These are phyloP conservation scores for Plantago elongata DNA, from an alignment of 257 asterid species.

Conservation along the genomic window DNA sequence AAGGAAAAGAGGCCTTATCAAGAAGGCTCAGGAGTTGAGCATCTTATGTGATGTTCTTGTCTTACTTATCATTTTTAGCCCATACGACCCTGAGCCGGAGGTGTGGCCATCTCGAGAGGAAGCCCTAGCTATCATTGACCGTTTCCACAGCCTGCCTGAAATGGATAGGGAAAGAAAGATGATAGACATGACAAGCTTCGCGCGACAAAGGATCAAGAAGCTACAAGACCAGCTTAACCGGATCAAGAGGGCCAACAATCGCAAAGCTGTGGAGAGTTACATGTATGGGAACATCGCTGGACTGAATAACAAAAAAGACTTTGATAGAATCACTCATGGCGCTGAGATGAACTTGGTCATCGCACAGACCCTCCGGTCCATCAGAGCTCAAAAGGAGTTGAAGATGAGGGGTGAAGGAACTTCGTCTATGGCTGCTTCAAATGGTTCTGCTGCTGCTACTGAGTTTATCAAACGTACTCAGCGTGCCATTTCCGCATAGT, in stretches of 20 bases:
- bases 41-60: constrained; percentile 42
- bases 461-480: no score
- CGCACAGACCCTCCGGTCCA: not conserved
- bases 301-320: constrained; percentile 1
- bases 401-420: no score
- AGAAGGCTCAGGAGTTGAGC: constrained; percentile 38
- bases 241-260: constrained; percentile 27
- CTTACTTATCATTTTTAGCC: constrained; percentile 40
- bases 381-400: no score
- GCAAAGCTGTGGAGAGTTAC: constrained; percentile 22
- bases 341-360: constrained; percentile 30
- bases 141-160: constrained; percentile 27
- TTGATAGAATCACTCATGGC: constrained; percentile 5
- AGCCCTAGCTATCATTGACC: constrained; percentile 31
- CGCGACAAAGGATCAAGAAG: constrained; percentile 34
- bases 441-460: no score
- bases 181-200: constrained; percentile 22
- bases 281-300: constrained; percentile 24
- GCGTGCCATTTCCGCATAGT: no score
- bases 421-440: no score
- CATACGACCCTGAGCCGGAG: constrained; percentile 31
- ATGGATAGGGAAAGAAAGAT: constrained; percentile 31
- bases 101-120: constrained; percentile 38
- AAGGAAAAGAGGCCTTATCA: constrained; percentile 44
- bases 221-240: constrained; percentile 28